phyloP scores from a whole-genome alignment of 495 filamentous ascomycete species.

The Elaphomyces granulatus region DNA sequence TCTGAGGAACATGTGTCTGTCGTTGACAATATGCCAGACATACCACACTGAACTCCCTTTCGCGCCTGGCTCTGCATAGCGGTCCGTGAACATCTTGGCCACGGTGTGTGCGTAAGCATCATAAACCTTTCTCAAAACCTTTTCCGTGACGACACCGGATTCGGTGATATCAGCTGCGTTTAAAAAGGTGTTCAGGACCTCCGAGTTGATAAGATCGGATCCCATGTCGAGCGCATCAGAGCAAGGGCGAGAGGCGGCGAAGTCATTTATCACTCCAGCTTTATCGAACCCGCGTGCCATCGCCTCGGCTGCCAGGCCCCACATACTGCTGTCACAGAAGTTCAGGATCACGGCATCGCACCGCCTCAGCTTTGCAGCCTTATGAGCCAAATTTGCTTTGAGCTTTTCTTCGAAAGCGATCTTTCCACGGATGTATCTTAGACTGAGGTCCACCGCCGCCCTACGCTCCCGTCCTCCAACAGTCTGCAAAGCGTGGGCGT shows the following conservation, averaged over 20 bases:
- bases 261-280: conserved; percentile 13
- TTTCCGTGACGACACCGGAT: conserved; percentile 17
- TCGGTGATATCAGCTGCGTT: conserved; percentile 19
- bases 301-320: conserved; percentile 19
- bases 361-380: conserved; percentile 9
- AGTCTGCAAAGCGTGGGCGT: conserved; percentile 10
- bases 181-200: conserved; percentile 20
- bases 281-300: conserved; percentile 18
- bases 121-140: conserved; percentile 15
- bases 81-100: conserved; percentile 15
- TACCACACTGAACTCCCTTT: conserved; percentile 14
- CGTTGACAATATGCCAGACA: conserved; percentile 19
- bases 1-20: conserved; percentile 16
- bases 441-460: conserved; percentile 9
- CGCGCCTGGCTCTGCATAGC: conserved; percentile 15
- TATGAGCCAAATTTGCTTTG: conserved; percentile 9
- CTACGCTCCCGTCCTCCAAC: conserved; percentile 13
- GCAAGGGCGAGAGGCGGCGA: conserved; percentile 15
- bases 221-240: conserved; percentile 23
- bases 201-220: conserved; percentile 18
- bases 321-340: conserved; percentile 17
- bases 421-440: conserved; percentile 15
- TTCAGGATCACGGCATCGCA: conserved; percentile 12
- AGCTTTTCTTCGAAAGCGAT: conserved; percentile 12
- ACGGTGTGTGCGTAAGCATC: conserved; percentile 16